phyloP scores from a whole-genome alignment of 257 asterid genomes.

The Haberlea rhodopensis region DNA sequence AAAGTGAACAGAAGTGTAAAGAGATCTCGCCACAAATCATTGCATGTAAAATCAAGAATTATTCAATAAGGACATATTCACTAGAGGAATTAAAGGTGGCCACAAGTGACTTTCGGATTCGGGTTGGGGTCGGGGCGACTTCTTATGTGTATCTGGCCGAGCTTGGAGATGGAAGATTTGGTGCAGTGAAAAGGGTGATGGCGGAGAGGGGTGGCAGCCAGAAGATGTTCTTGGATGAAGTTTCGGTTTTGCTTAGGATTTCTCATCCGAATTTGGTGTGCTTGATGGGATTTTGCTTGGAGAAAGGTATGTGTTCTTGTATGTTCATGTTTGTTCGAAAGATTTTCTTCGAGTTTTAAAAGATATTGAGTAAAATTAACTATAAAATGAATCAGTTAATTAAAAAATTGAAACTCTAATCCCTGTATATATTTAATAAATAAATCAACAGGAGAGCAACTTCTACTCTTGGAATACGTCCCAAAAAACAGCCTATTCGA shows the following conservation, averaged over 20 bases:
- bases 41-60: background rate
- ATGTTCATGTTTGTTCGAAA: too few relatives aligned
- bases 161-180: slow-evolving; percentile 57
- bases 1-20: slow-evolving; percentile 22
- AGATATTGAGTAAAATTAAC: too few relatives aligned
- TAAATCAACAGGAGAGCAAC: slow-evolving; percentile 62
- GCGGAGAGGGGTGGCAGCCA: slow-evolving; percentile 74
- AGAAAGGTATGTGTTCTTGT: slow-evolving; percentile 44
- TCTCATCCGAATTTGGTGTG: slow-evolving; percentile 75
- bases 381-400: too few relatives aligned
- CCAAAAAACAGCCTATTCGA: slow-evolving; percentile 77
- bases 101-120: slow-evolving; percentile 52
- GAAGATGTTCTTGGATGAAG: slow-evolving; percentile 77
- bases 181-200: slow-evolving; percentile 72
- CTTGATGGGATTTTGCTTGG: slow-evolving; percentile 74
- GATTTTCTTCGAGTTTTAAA: too few relatives aligned
- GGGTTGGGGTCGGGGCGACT: slow-evolving; percentile 69
- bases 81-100: slow-evolving; percentile 62
- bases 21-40: slow-evolving; percentile 9
- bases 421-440: background rate
- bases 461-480: slow-evolving; percentile 65
- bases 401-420: too few relatives aligned
- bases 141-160: slow-evolving; percentile 73
- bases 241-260: slow-evolving; percentile 79
- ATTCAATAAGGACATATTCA: slow-evolving; percentile 54